Percentiles rank a stretch among this genome's conserved stretches.
phyloP scores from a whole-genome alignment of 805 yeast species.

The Sugiyamaella marilandica region DNA sequence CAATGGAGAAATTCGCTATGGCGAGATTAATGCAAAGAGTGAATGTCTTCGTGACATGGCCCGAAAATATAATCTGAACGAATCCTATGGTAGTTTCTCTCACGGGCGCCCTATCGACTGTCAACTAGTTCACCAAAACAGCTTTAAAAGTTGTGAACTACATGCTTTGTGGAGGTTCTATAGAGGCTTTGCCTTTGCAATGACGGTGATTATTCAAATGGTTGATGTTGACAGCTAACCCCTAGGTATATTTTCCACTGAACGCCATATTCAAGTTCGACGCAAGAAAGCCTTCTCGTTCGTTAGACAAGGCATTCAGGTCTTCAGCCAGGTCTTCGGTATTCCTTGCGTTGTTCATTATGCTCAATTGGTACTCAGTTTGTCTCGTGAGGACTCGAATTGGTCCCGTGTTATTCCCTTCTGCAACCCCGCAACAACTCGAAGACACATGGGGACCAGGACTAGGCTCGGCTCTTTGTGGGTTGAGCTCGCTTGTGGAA shows the following conservation, averaged over 20 bases:
- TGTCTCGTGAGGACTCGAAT: conserved; percentile 41
- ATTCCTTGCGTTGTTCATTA: conserved; percentile 42
- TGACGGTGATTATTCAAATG: conserved; percentile 19
- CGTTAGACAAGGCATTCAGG: conserved; percentile 20
- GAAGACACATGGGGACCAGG: conserved; percentile 40
- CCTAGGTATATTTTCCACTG: conserved; percentile 38
- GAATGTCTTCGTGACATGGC: conserved; percentile 35
- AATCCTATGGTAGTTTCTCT: conserved; percentile 31
- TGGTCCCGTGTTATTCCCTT: conserved; percentile 39
- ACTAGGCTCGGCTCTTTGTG: conserved; percentile 40
- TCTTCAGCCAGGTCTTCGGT: conserved; percentile 40
- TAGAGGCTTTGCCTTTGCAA: conserved; percentile 40
- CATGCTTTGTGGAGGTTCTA: conserved; percentile 44
- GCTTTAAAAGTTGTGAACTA: conserved; percentile 39
- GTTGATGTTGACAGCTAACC: not conserved
- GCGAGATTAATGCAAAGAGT: conserved; percentile 31
- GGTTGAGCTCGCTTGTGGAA: conserved; percentile 41
- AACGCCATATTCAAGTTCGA: conserved; percentile 34
- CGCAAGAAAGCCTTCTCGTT: conserved; percentile 19
- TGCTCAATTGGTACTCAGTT: conserved; percentile 44
- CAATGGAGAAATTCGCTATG: conserved; percentile 35
- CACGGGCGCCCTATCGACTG: conserved; percentile 37
- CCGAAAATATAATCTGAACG: conserved; percentile 34
- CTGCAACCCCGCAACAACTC: conserved; percentile 32
- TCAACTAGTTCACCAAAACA: conserved; percentile 39